Evolutionary conservation across 2,329 filamentous ascomycete genomes (phyloP).

Genomic region (Beauveria varroae): DNA sequence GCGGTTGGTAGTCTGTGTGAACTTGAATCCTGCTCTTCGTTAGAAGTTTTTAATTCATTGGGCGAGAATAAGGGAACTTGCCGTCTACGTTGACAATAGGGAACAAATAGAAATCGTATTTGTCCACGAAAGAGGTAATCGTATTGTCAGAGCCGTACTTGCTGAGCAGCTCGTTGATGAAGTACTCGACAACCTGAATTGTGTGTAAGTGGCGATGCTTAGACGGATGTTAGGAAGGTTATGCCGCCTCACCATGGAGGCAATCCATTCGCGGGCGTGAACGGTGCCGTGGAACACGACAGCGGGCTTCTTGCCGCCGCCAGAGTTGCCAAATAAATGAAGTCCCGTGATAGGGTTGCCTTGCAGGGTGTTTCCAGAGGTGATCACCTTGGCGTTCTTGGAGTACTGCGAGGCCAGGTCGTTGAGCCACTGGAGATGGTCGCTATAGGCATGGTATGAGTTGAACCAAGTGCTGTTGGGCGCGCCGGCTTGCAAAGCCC

Average conservation of each 20-base stretch:
- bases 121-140: conserved; percentile 43
- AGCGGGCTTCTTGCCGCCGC: conserved; percentile 38
- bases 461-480: conserved; percentile 40
- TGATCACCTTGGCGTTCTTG: conserved; percentile 40
- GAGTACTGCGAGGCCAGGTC: conserved; percentile 37
- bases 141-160: conserved; percentile 33
- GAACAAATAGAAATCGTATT: conserved; percentile 59
- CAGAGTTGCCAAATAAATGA: conserved; percentile 43
- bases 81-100: conserved; percentile 56
- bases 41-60: background rate
- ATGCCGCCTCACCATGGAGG: conserved; percentile 34
- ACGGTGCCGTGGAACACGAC: conserved; percentile 50
- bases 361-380: conserved; percentile 38
- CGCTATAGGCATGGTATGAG: conserved; percentile 43
- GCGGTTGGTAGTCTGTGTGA: conserved; percentile 47
- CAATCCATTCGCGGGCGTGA: conserved; percentile 55
- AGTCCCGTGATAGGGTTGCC: conserved; percentile 53
- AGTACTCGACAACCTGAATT: conserved; percentile 39
- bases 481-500: conserved; percentile 15
- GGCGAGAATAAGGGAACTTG: conserved; percentile 18
- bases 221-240: background rate
- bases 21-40: conserved; percentile 42
- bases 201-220: background rate
- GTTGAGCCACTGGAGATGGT: conserved; percentile 41
- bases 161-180: conserved; percentile 40